Base-by-base conservation (phyloP, 2,329 filamentous ascomycete species). In the Dothistroma pini region DNA sequence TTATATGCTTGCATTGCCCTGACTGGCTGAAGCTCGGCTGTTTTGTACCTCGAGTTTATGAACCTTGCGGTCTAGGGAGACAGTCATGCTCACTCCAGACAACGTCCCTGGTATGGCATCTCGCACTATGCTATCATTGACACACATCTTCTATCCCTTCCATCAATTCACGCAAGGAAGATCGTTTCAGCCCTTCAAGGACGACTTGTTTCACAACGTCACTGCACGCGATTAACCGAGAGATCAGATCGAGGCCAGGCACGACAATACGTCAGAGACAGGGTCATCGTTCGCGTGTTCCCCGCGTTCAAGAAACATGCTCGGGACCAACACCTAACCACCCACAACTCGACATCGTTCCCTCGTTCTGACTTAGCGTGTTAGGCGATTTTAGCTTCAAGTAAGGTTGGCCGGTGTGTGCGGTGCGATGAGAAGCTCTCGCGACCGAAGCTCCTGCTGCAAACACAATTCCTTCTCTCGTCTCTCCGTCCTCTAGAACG, bases 301-400 rank as follows among this genome's bases (percentile, higher is more conserved):
- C 9, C 52, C 52, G 35, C 52, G n/a, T 29, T 38, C 56, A 41
- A 53, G 50, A 31, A 31, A 52, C 34, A 35, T 19, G 57, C 57
- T 59, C 51, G 57, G 55, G 51, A 59, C 57, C 56, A 58, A 44
- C 21, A 53, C 19, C 56, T 32, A 29, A 51, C 48, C 57, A 55
- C 29, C 57, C 52, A 54, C 32, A 54, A 54, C 35, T 19, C 14
- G 41, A 38, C 57, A 21, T 48, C 38, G 32, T 49, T 14, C 9
- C 22, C 38, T 31, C 25, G 32, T 7, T 50, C 16, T 32, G 14
- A 44, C 14, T 32, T 54, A 59, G 60, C 49, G 57, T 56, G 61
- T 60, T 57, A 63, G 61, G 60, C 57, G 61, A 63, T 54, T 57
- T 29, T 54, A 60, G 54, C 49, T 53, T 49, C 50, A 56, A 55